Evolutionary conservation across 148 eudicot genomes (phyloP).

Genomic region (Camellia lanceoleosa): DNA sequence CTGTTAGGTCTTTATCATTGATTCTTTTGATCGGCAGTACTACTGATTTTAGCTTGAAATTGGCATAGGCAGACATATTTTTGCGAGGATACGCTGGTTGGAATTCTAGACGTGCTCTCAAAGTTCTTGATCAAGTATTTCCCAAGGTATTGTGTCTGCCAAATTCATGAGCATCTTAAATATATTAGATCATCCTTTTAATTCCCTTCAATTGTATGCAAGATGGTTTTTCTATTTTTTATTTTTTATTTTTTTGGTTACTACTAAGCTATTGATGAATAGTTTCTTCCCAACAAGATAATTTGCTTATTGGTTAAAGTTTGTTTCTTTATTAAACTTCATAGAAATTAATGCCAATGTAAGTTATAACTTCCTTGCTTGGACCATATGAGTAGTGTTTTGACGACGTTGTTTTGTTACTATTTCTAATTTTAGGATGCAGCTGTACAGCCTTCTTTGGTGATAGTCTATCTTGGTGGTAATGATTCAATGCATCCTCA

Average conservation of each 20-base stretch:
- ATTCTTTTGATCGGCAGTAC: not conserved
- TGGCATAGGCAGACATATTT: slow-evolving; percentile 45
- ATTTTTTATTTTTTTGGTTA: not conserved
- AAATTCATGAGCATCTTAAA: not conserved
- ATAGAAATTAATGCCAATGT: not conserved
- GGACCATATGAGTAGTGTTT: not conserved
- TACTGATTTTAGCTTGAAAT: slow-evolving; percentile 13
- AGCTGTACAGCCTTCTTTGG: slow-evolving; percentile 51
- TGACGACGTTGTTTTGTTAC: not conserved
- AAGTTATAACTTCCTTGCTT: not conserved
- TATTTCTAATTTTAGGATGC: slow-evolving; percentile 34
- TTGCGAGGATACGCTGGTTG: slow-evolving; percentile 58
- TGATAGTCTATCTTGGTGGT: slow-evolving; percentile 68
- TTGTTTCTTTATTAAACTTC: not conserved
- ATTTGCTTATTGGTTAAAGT: not conserved
- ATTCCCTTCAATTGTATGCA: not conserved
- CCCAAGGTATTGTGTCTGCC: slow-evolving; percentile 37
- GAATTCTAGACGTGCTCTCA: slow-evolving; percentile 54
- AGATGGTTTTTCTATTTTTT: not conserved
- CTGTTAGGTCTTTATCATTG: not conserved
- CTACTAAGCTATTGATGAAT: not conserved
- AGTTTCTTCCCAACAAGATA: not conserved
- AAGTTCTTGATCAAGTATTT: slow-evolving; percentile 44
- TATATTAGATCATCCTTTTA: not conserved
- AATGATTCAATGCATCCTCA: slow-evolving; percentile 51